Evolutionary conservation across 1,139 yeast genomes (phyloP).

Genomic region (Blastobotrys proliferans): DNA sequence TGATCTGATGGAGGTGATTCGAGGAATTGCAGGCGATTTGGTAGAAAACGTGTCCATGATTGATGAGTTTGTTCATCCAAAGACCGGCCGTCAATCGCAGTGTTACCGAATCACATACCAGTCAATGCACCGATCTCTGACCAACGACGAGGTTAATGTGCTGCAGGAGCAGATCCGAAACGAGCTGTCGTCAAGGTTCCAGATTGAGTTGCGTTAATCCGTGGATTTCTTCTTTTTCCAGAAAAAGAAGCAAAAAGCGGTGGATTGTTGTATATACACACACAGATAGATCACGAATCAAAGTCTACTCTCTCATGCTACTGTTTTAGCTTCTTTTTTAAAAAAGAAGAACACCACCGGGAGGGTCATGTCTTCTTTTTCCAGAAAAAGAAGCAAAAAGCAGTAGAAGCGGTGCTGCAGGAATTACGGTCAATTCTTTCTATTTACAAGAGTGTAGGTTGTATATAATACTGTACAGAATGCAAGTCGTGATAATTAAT

Average conservation of each 20-base stretch:
- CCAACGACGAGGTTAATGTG: constrained; percentile 72
- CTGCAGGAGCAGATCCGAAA: constrained; percentile 62
- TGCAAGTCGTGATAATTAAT: not conserved
- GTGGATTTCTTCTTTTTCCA: not conserved
- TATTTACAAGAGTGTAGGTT: not conserved
- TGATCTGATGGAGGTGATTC: constrained; percentile 90
- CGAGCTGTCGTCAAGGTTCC: constrained; percentile 48
- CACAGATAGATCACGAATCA: no score
- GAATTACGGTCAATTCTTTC: not conserved
- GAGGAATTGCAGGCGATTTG: constrained; percentile 76
- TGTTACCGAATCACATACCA: constrained; percentile 91
- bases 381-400: not conserved
- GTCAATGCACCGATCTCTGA: constrained; percentile 89
- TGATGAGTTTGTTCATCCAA: constrained; percentile 84
- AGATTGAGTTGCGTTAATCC: constrained; percentile 57
- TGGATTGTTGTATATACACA: constrained; percentile 6
- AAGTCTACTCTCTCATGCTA: no score
- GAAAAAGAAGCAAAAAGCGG: not conserved
- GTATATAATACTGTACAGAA: not conserved
- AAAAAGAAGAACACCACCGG: no score
- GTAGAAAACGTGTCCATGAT: constrained; percentile 79
- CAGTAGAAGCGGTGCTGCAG: no score
- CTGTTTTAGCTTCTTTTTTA: not conserved
- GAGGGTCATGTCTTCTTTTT: not conserved
- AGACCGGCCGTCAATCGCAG: constrained; percentile 68